Evolutionary conservation across 768 basidiomycete species (phyloP).

Genomic region (Filobasidium wieringae): DNA sequence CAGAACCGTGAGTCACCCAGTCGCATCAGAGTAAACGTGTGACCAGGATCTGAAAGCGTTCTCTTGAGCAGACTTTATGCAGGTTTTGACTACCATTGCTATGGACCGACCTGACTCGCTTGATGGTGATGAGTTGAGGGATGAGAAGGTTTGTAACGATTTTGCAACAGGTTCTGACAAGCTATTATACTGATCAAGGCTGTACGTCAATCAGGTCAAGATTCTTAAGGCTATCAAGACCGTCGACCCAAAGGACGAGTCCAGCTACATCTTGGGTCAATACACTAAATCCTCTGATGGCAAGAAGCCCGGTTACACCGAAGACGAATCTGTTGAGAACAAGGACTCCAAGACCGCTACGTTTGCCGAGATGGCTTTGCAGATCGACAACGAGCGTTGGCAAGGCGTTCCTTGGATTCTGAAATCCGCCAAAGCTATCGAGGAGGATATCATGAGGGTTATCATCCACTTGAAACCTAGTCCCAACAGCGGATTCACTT

Average conservation of each 20-base stretch:
- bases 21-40: neutral
- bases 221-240: constrained; percentile 11
- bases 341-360: constrained; percentile 20
- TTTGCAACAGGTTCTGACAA: neutral
- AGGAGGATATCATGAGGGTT: constrained; percentile 15
- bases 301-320: constrained; percentile 16
- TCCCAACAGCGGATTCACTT: neutral
- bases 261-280: constrained; percentile 16
- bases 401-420: constrained; percentile 17
- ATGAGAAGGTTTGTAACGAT: constrained; percentile 5
- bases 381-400: constrained; percentile 18
- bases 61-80: constrained; percentile 6
- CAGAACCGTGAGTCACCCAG: constrained; percentile 16
- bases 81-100: constrained; percentile 11
- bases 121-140: constrained; percentile 10
- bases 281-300: constrained; percentile 5
- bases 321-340: constrained; percentile 18
- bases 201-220: constrained; percentile 2
- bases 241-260: constrained; percentile 2
- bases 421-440: constrained; percentile 18
- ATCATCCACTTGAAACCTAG: constrained; percentile 6
- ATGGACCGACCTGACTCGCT: constrained; percentile 13
- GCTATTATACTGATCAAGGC: neutral
- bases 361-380: constrained; percentile 16
- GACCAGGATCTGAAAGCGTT: neutral